These are phyloP conservation scores for Monilinia vaccinii-corymbosi DNA, from an alignment of 2,329 filamentous ascomycete species.

Conservation along the genomic window DNA sequence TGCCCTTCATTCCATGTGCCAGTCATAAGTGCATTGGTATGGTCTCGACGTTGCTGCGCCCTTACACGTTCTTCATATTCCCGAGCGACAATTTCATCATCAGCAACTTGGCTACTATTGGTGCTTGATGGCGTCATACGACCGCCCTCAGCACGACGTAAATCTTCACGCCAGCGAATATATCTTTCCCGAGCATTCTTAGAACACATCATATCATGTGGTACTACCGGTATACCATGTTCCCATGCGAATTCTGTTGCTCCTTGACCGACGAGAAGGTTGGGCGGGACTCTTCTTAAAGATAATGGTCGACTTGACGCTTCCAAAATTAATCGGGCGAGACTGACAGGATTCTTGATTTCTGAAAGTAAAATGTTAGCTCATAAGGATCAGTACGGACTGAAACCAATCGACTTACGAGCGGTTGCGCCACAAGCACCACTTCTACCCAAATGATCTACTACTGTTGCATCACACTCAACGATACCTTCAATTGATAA, in stretches of 20 bases:
- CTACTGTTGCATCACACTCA: slow-evolving; percentile 88
- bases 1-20: slow-evolving; percentile 57
- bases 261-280: slow-evolving; percentile 78
- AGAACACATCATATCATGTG: slow-evolving; percentile 71
- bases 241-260: slow-evolving; percentile 80
- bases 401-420: slow-evolving; percentile 49
- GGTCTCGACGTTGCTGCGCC: slow-evolving; percentile 34
- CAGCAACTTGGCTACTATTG: slow-evolving; percentile 21
- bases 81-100: slow-evolving; percentile 18
- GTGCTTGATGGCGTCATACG: slow-evolving; percentile 23
- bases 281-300: slow-evolving; percentile 82
- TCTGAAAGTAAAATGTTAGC: slow-evolving; percentile 42
- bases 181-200: slow-evolving; percentile 71
- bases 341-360: slow-evolving; percentile 83
- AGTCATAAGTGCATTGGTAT: slow-evolving; percentile 44
- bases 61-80: slow-evolving; percentile 26
- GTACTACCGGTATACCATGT: slow-evolving; percentile 63
- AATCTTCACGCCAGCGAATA: slow-evolving; percentile 66
- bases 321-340: slow-evolving; percentile 77
- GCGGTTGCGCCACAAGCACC: slow-evolving; percentile 87
- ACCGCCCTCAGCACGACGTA: slow-evolving; percentile 50
- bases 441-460: slow-evolving; percentile 84
- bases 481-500: slow-evolving; percentile 82
- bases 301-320: slow-evolving; percentile 68
- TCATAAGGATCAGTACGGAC: neutral